Base-by-base conservation (phyloP, 2,329 filamentous ascomycete genomes). In the Ophiosphaerella herpotricha region DNA sequence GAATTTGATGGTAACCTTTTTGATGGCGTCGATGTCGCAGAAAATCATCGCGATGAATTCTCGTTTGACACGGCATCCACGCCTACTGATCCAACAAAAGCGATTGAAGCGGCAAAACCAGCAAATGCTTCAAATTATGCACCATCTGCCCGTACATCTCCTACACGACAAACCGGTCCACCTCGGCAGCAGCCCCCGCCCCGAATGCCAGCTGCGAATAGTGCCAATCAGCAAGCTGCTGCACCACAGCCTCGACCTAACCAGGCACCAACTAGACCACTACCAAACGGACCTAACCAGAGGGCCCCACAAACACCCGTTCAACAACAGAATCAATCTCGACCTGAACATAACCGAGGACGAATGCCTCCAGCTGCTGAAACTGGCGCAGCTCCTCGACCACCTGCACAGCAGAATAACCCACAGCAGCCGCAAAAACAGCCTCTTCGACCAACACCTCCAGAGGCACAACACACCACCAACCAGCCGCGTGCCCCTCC, bases 11-110 rank as follows among this genome's bases (percentile, higher is more conserved):
- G 77, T 65, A 80, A 74, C 66, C 71, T 73, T 51, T 80, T 75
- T 66, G 78, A 89, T 55, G 83, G 87, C 24, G 86, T 77, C 11
- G 77, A 80, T 39, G 74, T 78, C 43, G 68, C 82, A 11, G 67
- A 71, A 43, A 89, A 94, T 68, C 90, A 93, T 67, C 80, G 93
- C n/a, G 64, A 67, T 43, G 63, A 69, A n/a, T 58, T 64, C 41
- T 68, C 67, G 0, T 59, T 71, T 13, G 70, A 72, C 5, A 50
- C 61, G 3, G 43, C 57, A 3, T 59, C 59, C 29, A 55, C 51
- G 8, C 46, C 57, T 14, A 54, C 57, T 8, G 46, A 37, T 23
- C 6, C 52, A 37, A 54, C 26, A 24, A 59, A 46, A 36, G 52
- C 58, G 11, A 36, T 57, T 1, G 55, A 58, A 26, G 40, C 52